A percentile compares a stretch with the other conserved stretches of the same genome.
These are phyloP conservation scores for Vaucheria bursata DNA, from an alignment of 352 stramenopile genomes.

Conservation along the genomic window DNA sequence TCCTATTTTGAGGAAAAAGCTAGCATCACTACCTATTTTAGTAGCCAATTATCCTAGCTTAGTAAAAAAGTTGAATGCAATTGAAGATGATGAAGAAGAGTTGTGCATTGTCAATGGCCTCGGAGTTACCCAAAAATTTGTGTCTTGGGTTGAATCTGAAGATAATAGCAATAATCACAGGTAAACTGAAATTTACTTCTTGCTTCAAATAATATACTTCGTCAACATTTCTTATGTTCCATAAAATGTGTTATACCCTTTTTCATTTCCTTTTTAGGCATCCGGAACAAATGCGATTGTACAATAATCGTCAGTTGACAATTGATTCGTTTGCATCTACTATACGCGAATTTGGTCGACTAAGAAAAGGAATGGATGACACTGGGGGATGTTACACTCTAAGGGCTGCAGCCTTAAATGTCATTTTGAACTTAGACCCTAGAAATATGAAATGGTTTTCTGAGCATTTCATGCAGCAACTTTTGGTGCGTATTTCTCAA, in stretches of 20 bases:
- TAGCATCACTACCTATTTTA: background rate
- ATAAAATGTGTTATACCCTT: background rate
- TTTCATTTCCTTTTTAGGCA: background rate
- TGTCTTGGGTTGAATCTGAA: background rate
- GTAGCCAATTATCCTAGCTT: background rate
- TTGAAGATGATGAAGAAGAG: background rate
- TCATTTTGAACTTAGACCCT: background rate
- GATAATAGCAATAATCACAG: constrained; percentile 8
- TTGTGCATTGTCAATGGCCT: background rate
- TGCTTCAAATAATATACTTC: no score
- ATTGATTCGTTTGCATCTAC: background rate
- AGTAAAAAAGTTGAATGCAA: background rate
- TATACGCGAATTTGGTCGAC: background rate
- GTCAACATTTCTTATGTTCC: no score
- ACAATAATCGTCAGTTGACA: background rate
- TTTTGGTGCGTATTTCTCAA: constrained; percentile 11
- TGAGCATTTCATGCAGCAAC: constrained; percentile 5
- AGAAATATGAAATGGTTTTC: constrained; percentile 10
- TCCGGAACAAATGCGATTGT: background rate
- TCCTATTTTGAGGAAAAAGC: background rate
- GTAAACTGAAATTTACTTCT: no score
- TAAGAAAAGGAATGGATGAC: background rate
- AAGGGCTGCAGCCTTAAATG: background rate
- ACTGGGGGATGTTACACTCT: background rate
- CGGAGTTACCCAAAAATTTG: background rate